Percentiles rank a stretch among this genome's conserved stretches.
Evolutionary conservation across 2,329 filamentous ascomycete species (phyloP).

Genomic region (Phyllachora maydis): DNA sequence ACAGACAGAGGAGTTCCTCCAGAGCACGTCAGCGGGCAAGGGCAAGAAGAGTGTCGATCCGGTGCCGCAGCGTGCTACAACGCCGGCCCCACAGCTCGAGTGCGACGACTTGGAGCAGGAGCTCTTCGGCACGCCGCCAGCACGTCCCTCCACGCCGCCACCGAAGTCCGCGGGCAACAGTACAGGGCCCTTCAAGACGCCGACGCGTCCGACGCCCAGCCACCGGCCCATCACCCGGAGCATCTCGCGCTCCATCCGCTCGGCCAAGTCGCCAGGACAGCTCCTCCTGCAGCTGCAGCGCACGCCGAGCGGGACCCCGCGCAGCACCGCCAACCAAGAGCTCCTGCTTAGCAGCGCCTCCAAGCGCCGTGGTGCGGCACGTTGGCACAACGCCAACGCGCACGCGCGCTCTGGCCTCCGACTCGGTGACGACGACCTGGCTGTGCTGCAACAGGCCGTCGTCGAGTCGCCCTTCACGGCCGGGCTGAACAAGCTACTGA

Average conservation of each 20-base stretch:
- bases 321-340: conserved; percentile 18
- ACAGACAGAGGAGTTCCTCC: no score
- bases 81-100: conserved; percentile 13
- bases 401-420: conserved; percentile 8
- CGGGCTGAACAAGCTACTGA: conserved; percentile 42
- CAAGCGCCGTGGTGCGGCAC: conserved; percentile 13
- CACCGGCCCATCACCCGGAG: conserved; percentile 41
- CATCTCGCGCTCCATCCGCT: conserved; percentile 33
- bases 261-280: conserved; percentile 22
- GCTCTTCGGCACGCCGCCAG: conserved; percentile 42
- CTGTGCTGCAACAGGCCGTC: no score
- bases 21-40: conserved; percentile 11
- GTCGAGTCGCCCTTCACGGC: conserved; percentile 39
- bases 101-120: conserved; percentile 25
- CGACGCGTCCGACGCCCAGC: conserved; percentile 37
- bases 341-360: conserved; percentile 14
- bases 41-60: conserved; percentile 22
- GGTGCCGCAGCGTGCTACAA: conserved; percentile 4
- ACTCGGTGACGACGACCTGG: no score
- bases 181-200: conserved; percentile 35
- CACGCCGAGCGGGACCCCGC: conserved; percentile 24
- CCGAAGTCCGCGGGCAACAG: conserved; percentile 25
- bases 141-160: conserved; percentile 28
- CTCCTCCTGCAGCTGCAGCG: conserved; percentile 19
- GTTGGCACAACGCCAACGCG: conserved; percentile 9